Base-by-base conservation (phyloP, 495 filamentous ascomycete genomes). In the Trichoderma asperelloides region DNA sequence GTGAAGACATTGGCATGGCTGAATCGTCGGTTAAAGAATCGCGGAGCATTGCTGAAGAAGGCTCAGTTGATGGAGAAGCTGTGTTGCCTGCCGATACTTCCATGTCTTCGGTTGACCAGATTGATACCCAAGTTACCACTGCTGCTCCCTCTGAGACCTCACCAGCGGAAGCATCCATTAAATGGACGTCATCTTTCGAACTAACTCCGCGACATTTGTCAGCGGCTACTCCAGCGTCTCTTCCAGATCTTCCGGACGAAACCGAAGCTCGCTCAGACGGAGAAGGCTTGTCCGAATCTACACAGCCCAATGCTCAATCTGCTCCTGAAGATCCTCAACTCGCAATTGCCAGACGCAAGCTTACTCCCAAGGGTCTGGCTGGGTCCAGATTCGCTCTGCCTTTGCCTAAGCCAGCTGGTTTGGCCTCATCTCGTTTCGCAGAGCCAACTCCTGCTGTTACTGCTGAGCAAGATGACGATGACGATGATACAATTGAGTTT, bases 251-350 rank as follows among this genome's bases (percentile, higher is more conserved):
- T 81, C 70, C 77, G 78, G 5, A 74, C 65, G 30, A 69, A 71
- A 15, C 39, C 49, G 77, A 78, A 23, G 76, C 78, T 3, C 69
- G 73, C 57, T 76, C 78, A 0, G 77, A 80, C 66, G 76, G 75
- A 21, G 74, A 77, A 15, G 76, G 75, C 6, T 57, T 72, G 2
- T 79, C 77, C 66, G 74, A 81, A 62, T 79, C 81, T 12, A 28
- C 39, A 64, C 81, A 82, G 68, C 83, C 79, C 43, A 85, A 82
- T 39, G 86, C 85, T 8, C 80, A 93, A 28, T 91, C 89, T 43
- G 86, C 90, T 39, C 81, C 85, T 1, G 89, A 60, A 18, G 55
- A 60, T 12, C 27, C 89, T 2, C 86, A 83, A 72, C 80, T 87
- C 5, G 93, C 92, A 71, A 82, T 77, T 80, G 89, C 82, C 78